These are phyloP conservation scores for Debaryomyces robertsiae DNA, from an alignment of 1,139 yeast species.

Conservation along the genomic window DNA sequence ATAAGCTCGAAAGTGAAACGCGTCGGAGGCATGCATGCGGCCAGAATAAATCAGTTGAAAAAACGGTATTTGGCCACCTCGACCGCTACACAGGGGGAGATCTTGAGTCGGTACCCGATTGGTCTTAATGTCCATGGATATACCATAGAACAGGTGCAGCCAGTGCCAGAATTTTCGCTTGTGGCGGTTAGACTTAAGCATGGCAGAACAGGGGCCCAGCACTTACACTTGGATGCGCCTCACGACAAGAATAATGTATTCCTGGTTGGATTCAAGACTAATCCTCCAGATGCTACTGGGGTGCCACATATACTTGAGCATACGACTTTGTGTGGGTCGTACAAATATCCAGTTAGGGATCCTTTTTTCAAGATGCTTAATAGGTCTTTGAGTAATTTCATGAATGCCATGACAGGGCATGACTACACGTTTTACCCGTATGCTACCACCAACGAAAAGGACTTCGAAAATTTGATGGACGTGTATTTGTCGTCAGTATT, in stretches of 20 bases:
- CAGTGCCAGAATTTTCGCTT: constrained; percentile 80
- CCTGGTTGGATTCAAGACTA: constrained; percentile 87
- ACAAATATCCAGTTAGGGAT: constrained; percentile 88
- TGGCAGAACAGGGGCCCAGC: constrained; percentile 70
- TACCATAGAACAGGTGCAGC: constrained; percentile 58
- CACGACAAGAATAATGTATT: constrained; percentile 85
- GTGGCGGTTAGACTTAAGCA: constrained; percentile 78
- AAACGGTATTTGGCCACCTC: constrained; percentile 9
- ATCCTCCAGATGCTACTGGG: constrained; percentile 92
- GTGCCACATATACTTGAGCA: constrained; percentile 96
- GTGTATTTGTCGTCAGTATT: constrained; percentile 89
- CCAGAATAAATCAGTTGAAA: constrained; percentile 2
- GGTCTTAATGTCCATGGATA: constrained; percentile 70
- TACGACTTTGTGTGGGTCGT: constrained; percentile 92
- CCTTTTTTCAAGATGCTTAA: constrained; percentile 98
- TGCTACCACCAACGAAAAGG: constrained; percentile 86
- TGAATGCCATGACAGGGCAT: constrained; percentile 99
- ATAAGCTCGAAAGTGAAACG: constrained; percentile 3
- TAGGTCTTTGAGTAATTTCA: constrained; percentile 81
- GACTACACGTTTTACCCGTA: constrained; percentile 96
- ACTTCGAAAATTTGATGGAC: constrained; percentile 79
- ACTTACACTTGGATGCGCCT: constrained; percentile 76
- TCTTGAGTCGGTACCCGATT: constrained; percentile 54
- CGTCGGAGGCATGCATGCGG: not conserved
- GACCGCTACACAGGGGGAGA: constrained; percentile 6